These are phyloP conservation scores for Aspergillus sp. DNA, from an alignment of 2,329 filamentous ascomycete species.

Conservation along the genomic window DNA sequence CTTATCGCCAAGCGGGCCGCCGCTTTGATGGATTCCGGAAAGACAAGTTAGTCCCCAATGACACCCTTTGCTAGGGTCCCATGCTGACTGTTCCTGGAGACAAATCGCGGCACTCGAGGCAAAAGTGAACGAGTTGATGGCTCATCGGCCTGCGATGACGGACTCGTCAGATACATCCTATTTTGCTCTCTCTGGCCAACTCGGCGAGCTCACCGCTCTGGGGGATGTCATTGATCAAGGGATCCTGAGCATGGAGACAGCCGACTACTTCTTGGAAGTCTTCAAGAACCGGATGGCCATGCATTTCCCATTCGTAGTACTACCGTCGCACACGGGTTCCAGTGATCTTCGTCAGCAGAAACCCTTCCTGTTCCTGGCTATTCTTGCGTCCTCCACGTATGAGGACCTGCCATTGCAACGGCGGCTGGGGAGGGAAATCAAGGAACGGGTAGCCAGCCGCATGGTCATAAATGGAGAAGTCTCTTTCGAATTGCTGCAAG, in stretches of 20 bases:
- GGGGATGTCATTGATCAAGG: conserved; percentile 20
- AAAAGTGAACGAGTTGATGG: conserved; percentile 11
- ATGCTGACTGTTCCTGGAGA: conserved; percentile 16
- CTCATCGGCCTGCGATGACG: background rate
- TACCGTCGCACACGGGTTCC: conserved; percentile 25
- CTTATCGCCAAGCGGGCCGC: conserved; percentile 35
- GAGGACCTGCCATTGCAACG: conserved; percentile 35
- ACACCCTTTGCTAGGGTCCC: background rate
- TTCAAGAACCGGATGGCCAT: conserved; percentile 38
- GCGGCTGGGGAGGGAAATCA: conserved; percentile 31
- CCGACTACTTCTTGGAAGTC: conserved; percentile 26
- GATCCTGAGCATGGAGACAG: conserved; percentile 16
- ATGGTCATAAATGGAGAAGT: conserved; percentile 33
- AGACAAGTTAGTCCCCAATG: conserved; percentile 26
- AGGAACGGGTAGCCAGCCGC: conserved; percentile 28
- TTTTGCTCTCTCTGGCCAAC: background rate
- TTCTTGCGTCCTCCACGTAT: conserved; percentile 33
- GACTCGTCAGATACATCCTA: no score
- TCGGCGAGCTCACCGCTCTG: background rate
- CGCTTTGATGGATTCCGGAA: conserved; percentile 37
- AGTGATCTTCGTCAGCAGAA: conserved; percentile 27
- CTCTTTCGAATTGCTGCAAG: conserved; percentile 42
- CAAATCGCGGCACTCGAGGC: conserved; percentile 39
- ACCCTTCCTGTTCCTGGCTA: conserved; percentile 37
- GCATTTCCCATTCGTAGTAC: conserved; percentile 39